Evolutionary conservation across 805 yeast species (phyloP).

Genomic region (Wickerhamomyces queroliae): DNA sequence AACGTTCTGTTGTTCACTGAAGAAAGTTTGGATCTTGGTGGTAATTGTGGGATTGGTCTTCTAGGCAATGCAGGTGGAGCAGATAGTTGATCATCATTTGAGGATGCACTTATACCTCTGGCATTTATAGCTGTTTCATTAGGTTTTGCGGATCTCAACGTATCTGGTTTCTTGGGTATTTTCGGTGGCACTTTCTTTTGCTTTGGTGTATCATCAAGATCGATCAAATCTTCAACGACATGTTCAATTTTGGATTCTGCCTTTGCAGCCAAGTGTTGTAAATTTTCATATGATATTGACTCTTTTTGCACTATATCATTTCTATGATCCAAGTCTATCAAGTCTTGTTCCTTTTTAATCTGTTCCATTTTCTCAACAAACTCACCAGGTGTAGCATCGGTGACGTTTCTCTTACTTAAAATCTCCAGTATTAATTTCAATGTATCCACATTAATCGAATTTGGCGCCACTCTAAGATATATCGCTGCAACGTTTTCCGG

Average conservation of each 20-base stretch:
- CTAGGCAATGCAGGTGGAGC: slow-evolving; percentile 21
- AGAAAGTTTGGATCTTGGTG: slow-evolving; percentile 15
- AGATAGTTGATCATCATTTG: not conserved
- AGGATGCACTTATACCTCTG: not conserved
- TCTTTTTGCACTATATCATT: slow-evolving; percentile 14
- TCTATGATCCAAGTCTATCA: slow-evolving; percentile 20
- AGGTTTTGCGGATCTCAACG: slow-evolving; percentile 6
- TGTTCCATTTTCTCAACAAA: slow-evolving; percentile 16
- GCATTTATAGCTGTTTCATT: not conserved
- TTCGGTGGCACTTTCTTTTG: slow-evolving; percentile 18
- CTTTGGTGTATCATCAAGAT: slow-evolving; percentile 27
- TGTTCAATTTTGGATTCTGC: slow-evolving; percentile 11
- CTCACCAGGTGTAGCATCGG: slow-evolving; percentile 16
- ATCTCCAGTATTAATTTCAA: slow-evolving; percentile 20
- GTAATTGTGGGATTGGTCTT: slow-evolving; percentile 25
- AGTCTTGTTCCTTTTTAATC: slow-evolving; percentile 20
- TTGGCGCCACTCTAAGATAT: slow-evolving; percentile 71
- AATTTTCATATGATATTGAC: slow-evolving; percentile 18
- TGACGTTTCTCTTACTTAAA: slow-evolving; percentile 16
- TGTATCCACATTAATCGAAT: slow-evolving; percentile 51
- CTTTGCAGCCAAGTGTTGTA: slow-evolving; percentile 8
- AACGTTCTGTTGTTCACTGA: slow-evolving; percentile 17
- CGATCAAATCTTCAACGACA: slow-evolving; percentile 25
- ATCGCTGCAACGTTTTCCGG: slow-evolving; percentile 70
- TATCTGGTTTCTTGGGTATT: slow-evolving; percentile 18